Base-by-base conservation (phyloP, 2,329 filamentous ascomycete species). In the Blastomyces percursus region DNA sequence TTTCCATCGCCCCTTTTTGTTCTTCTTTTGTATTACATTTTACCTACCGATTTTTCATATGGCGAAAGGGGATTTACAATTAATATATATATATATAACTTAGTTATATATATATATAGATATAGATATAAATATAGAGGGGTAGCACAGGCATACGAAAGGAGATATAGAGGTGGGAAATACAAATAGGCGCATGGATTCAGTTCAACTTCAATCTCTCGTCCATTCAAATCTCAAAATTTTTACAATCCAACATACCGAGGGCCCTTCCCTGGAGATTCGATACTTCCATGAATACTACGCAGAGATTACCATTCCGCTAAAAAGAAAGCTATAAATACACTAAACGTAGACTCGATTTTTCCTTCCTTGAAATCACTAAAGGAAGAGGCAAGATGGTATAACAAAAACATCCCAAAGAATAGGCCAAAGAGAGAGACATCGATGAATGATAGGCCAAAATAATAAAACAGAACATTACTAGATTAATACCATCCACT, bases 71-170 rank as follows among this genome's bases (percentile, higher is more conserved):
- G 27, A 11, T 48, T 6, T 2, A n/a, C 32, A 30, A 16, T 1
- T 32, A 21, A 59, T n/a, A n/a, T n/a, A n/a, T n/a, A n/a, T n/a
- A n/a, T n/a, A n/a, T n/a, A n/a, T n/a, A n/a, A n/a, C n/a, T n/a
- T n/a, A n/a, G n/a, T n/a, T n/a, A n/a, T n/a, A n/a, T n/a, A n/a
- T n/a, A n/a, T n/a, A n/a, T n/a, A n/a, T n/a, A 30, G 19, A 51
- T 3, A 58, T 35, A 62, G 50, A 62, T 50, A 61, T 32, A 57
- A 16, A 57, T 27, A 57, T 46, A 46, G 11, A 42, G 21, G 42
- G 30, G 14, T 48, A 55, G 14, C 35, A 55, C 24, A 51, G 16
- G 48, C 35, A 61, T 59, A 62, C 5, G 38, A 16, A 60, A 27
- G 3, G 19, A 54, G 44, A 40, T 16, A 40, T 24, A 16, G 48